Conservation (phyloP, 139 green algal genomes). For the Diplosphaera chodatii region DNA sequence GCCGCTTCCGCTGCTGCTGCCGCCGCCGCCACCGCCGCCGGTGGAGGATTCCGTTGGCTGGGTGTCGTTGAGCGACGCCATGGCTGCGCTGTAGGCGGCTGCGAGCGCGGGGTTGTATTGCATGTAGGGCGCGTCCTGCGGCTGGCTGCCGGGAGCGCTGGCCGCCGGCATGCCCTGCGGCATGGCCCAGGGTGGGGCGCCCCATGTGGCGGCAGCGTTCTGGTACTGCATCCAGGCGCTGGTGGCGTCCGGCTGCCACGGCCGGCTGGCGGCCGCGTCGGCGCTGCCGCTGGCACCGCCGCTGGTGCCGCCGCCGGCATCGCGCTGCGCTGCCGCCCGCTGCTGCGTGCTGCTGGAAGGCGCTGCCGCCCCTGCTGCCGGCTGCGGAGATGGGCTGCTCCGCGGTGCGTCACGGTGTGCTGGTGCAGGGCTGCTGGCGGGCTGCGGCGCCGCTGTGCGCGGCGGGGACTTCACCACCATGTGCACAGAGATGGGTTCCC, state of each 20-base stretch:
- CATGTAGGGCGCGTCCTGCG: neutral
- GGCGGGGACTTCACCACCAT: conserved; percentile 47
- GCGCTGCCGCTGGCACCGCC: no score
- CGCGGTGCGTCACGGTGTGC: no score
- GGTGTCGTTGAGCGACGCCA: conserved; percentile 15
- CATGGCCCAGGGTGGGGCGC: neutral
- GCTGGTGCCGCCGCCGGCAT: neutral
- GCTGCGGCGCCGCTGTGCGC: neutral
- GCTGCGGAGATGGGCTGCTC: no score
- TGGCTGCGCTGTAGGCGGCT: conserved; percentile 37
- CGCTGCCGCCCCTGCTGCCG: no score
- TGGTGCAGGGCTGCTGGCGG: no score
- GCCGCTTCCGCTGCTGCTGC: no score
- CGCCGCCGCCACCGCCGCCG: no score
- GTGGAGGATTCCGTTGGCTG: no score
- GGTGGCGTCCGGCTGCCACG: neutral
- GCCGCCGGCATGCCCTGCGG: neutral
- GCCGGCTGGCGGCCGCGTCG: no score
- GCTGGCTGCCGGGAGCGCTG: neutral
- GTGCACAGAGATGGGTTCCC: conserved; percentile 39
- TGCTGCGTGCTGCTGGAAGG: no score
- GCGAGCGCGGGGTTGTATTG: conserved; percentile 32
- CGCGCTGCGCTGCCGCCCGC: no score
- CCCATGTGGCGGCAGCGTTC: neutral
- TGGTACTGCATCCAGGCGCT: neutral